phyloP scores from a whole-genome alignment of 306 rosid species.

The Benincasa hispida region DNA sequence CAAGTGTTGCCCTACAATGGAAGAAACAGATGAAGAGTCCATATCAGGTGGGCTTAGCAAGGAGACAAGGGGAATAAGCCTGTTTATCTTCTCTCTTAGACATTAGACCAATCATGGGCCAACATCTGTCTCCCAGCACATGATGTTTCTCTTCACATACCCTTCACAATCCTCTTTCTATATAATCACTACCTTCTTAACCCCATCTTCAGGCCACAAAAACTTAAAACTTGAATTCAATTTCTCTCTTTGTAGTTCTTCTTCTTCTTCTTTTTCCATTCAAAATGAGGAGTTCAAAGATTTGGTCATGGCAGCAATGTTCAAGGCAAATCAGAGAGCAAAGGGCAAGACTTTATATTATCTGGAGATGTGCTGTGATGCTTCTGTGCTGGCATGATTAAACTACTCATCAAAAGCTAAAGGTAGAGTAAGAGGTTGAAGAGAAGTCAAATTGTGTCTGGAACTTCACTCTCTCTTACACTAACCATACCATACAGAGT shows the following conservation, averaged over 20 bases:
- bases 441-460: neutral
- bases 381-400: slow-evolving; percentile 77
- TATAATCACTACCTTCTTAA: neutral
- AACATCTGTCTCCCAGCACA: slow-evolving; percentile 1
- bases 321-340: slow-evolving; percentile 72
- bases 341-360: slow-evolving; percentile 73
- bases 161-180: neutral
- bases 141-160: neutral
- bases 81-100: neutral
- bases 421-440: neutral
- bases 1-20: neutral
- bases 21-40: slow-evolving; percentile 6
- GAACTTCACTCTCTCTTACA: neutral
- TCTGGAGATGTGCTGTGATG: slow-evolving; percentile 86
- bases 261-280: slow-evolving; percentile 11
- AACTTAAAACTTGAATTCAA: neutral
- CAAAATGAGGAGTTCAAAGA: slow-evolving; percentile 45
- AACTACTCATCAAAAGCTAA: neutral
- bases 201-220: slow-evolving; percentile 14
- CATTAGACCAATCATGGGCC: slow-evolving; percentile 4
- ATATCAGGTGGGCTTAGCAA: neutral
- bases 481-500: neutral
- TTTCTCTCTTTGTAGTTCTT: too few species aligned
- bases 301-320: slow-evolving; percentile 43
- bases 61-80: slow-evolving; percentile 9